A percentile compares a stretch with the other conserved stretches of the same genome.
phyloP scores from a whole-genome alignment of 163 green algal genomes.

The Scenedesmus sp. region DNA sequence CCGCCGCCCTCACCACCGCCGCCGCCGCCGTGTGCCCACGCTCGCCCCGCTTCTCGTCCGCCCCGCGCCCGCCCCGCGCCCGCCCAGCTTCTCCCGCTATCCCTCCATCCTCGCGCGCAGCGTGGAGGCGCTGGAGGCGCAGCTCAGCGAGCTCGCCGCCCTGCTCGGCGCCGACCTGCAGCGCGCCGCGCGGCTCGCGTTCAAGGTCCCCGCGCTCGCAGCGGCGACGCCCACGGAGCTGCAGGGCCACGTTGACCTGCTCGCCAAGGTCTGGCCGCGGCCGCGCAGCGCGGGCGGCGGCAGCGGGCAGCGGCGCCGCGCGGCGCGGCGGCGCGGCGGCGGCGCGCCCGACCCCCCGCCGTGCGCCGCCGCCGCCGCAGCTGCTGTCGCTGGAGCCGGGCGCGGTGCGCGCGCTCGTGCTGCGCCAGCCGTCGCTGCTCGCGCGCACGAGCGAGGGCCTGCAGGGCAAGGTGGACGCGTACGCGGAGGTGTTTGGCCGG shows the following conservation, averaged over 20 bases:
- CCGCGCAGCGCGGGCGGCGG: no score
- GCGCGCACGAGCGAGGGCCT: conserved; percentile 28
- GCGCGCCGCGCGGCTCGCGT: conserved; percentile 22
- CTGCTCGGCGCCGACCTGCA: conserved; percentile 38
- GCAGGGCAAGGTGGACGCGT: conserved; percentile 34
- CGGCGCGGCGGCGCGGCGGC: no score
- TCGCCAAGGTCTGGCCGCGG: conserved; percentile 14
- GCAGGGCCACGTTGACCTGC: conserved; percentile 9
- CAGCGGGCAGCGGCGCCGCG: no score
- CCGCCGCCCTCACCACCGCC: neutral
- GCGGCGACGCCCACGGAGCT: conserved; percentile 24
- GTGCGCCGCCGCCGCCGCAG: no score
- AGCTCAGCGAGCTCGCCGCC: conserved; percentile 21
- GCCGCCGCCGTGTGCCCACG: neutral
- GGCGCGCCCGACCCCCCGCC: no score
- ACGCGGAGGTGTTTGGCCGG: conserved; percentile 53
- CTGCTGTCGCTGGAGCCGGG: conserved; percentile 25
- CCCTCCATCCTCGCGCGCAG: conserved; percentile 25
- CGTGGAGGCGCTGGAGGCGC: conserved; percentile 33
- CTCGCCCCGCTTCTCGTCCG: neutral
- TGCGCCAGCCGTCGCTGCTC: conserved; percentile 44
- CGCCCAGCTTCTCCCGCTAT: conserved; percentile 34
- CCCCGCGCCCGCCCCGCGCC: neutral
- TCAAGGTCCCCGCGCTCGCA: conserved; percentile 46
- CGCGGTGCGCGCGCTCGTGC: neutral